Conservation (phyloP, 345 rosid species). For the Physaria fendleri region DNA sequence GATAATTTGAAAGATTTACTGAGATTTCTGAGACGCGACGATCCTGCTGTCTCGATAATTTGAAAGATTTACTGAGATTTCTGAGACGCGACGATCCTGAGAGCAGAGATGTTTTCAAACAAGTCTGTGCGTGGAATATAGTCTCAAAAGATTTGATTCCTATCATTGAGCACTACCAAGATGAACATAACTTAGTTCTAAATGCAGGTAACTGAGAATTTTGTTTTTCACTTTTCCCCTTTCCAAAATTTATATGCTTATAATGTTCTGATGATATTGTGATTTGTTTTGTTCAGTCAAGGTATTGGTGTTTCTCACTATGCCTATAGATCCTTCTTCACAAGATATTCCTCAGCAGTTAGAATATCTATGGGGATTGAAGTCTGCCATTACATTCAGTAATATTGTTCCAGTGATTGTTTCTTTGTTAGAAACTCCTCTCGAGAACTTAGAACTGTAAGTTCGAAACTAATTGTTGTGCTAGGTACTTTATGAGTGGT, state of each 20-base stretch:
- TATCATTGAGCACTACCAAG: slow-evolving; percentile 62
- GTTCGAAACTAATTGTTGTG: neutral
- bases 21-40: slow-evolving; percentile 78
- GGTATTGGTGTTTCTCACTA: slow-evolving; percentile 82
- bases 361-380: slow-evolving; percentile 79
- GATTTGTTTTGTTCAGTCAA: slow-evolving; percentile 49
- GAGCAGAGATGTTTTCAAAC: slow-evolving; percentile 75
- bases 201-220: slow-evolving; percentile 54
- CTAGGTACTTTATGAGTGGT: neutral
- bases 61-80: slow-evolving; percentile 78
- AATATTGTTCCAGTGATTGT: slow-evolving; percentile 61
- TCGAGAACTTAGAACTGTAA: slow-evolving; percentile 74
- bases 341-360: slow-evolving; percentile 63
- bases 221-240: neutral
- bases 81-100: slow-evolving; percentile 82
- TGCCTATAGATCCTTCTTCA: slow-evolving; percentile 83
- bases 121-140: slow-evolving; percentile 79
- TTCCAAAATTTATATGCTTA: neutral
- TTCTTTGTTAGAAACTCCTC: slow-evolving; percentile 71
- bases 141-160: slow-evolving; percentile 84
- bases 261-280: neutral
- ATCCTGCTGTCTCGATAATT: slow-evolving; percentile 68
- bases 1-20: slow-evolving; percentile 77
- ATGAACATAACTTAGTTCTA: slow-evolving; percentile 52
- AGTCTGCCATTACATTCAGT: slow-evolving; percentile 63